Base-by-base conservation (phyloP, 2,329 filamentous ascomycete genomes). In the Clarireedia paspali region DNA sequence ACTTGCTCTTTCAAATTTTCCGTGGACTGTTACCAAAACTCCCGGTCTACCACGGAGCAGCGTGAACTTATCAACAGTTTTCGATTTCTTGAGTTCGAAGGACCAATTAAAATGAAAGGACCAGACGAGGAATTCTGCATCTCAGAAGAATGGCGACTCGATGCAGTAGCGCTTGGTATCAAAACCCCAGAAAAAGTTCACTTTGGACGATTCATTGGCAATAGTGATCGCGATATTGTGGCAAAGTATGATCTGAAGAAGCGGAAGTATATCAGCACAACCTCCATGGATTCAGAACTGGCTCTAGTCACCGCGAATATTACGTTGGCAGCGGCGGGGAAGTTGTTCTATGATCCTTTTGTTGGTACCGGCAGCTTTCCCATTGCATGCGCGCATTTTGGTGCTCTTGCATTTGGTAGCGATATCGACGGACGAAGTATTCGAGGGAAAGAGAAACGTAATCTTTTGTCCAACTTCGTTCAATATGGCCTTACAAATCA, bases 271-370 rank as follows among this genome's bases (percentile, higher is more conserved):
- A 97, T 99, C 65, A 90, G 88, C 63, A 97, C 92, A 0, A 99
- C 94, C 0, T 94, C 89, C 47, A 97, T 99, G 94, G 94, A 99
- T 69, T 88, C 92, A 0, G 94, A 97, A 70, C 78, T 99, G 45
- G 89, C 91, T 12, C 79, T 99, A 1, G 76, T 99, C 23, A 96
- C 91, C 0, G 94, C 92, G 1, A 99, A 97, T 67, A 84, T 99
- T 63, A 89, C 89, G 0, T 81, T 89, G 14, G 91, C 91, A 0
- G 85, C 76, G 0, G 88, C 91, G 0, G 92, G 90, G 0, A 95
- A 89, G 67, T 69, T 97, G 2, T 89, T 95, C 65, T 96, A 92
- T 66, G 94, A 99, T 64, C 94, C 94, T 0, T 99, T 99, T 68
- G 91, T 94, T 57, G 94, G 94, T 4, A 97, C 94, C 0, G 94